Conservation (phyloP, 208 protist genomes). For the Trypanosoma boissoni region DNA sequence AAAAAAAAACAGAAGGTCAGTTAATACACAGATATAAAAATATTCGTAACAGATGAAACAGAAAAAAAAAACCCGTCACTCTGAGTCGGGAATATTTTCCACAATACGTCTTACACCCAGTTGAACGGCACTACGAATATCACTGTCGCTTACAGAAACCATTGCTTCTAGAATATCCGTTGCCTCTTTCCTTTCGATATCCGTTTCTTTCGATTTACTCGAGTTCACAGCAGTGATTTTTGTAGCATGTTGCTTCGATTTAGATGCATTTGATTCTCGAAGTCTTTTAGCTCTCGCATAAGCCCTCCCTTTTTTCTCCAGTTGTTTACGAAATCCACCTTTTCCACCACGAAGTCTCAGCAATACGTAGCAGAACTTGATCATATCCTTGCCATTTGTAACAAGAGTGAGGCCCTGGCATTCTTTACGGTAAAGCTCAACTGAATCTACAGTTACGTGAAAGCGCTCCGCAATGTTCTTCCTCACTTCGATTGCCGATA, state of each 20-base stretch:
- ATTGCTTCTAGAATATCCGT: neutral
- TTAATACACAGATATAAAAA: neutral
- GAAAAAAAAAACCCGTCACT: neutral
- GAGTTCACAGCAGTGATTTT: no score
- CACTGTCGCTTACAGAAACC: neutral
- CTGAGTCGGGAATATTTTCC: neutral
- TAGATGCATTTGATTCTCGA: slow-evolving; percentile 14
- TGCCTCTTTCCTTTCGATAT: no score
- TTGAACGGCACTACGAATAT: neutral
- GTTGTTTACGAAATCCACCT: slow-evolving; percentile 80
- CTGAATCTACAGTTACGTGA: slow-evolving; percentile 6
- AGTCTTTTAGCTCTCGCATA: slow-evolving; percentile 67
- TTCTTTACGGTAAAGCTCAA: slow-evolving; percentile 19
- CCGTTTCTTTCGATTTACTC: no score
- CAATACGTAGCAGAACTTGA: slow-evolving; percentile 15
- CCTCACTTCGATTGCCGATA: slow-evolving; percentile 4
- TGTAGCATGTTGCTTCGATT: neutral
- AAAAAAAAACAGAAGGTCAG: slow-evolving; percentile 5
- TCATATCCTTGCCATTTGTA: slow-evolving; percentile 1
- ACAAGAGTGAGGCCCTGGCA: neutral
- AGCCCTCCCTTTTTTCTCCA: slow-evolving; percentile 81
- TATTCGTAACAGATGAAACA: neutral
- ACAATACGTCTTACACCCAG: neutral
- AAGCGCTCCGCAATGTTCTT: slow-evolving; percentile 1
- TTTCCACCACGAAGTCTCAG: slow-evolving; percentile 49